Percentiles rank a stretch among this genome's conserved stretches.
Conservation (phyloP, 139 green algal species). For the Asterochloris sp. region DNA sequence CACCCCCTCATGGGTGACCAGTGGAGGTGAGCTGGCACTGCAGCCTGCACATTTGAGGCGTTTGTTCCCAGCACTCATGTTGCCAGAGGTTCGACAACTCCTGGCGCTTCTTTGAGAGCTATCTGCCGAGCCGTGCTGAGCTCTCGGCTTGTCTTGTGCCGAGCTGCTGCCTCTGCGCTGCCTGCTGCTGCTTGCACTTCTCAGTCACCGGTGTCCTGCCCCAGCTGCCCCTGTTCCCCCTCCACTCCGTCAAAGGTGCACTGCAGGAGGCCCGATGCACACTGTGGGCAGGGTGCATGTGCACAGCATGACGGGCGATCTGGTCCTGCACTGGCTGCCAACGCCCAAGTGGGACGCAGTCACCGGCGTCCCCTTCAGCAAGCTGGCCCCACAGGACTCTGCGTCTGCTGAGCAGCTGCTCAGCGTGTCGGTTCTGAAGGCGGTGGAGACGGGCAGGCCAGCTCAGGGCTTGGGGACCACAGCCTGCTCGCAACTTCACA, state of each 20-base stretch:
- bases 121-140: background rate
- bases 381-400: constrained; percentile 13
- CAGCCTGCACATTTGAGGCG: background rate
- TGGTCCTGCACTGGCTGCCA: constrained; percentile 13
- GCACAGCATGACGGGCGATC: constrained; percentile 6
- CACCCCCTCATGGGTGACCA: constrained; percentile 17
- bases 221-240: background rate
- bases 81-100: background rate
- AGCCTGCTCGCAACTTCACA: constrained; percentile 7
- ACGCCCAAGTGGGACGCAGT: constrained; percentile 8
- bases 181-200: too few species aligned
- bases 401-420: constrained; percentile 25
- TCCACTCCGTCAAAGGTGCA: background rate
- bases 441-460: background rate
- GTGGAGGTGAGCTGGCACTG: background rate
- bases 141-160: background rate
- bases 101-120: background rate
- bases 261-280: constrained; percentile 1
- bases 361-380: background rate
- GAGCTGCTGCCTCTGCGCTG: background rate
- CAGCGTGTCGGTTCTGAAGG: constrained; percentile 12
- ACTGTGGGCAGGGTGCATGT: constrained; percentile 13
- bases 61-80: background rate
- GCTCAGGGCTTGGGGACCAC: background rate
- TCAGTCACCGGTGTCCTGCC: background rate